phyloP scores from a whole-genome alignment of 106 monocot species.

The Platanthera guangdongensis region DNA sequence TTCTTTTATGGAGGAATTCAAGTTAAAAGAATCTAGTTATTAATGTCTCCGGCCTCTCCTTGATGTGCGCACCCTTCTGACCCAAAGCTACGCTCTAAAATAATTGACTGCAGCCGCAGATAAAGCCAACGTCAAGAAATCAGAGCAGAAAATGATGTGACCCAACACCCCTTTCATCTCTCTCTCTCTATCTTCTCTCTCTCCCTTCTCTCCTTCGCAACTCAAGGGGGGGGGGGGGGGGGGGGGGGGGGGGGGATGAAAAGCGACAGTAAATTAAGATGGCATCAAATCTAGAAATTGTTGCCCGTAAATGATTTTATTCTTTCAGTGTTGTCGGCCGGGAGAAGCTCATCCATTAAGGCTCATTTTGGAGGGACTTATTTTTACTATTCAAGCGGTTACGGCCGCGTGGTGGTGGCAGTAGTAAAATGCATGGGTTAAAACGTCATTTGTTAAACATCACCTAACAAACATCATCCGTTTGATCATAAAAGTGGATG shows the following conservation, averaged over 20 bases:
- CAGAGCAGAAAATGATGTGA: conserved; percentile 4
- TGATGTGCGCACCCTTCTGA: neutral
- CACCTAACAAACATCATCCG: no score
- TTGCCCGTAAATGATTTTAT: neutral
- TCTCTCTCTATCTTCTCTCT: neutral
- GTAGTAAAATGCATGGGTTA: no score
- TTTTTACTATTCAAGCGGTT: no score
- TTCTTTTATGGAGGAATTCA: neutral
- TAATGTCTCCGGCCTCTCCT: neutral
- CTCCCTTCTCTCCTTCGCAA: neutral
- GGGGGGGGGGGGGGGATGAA: neutral
- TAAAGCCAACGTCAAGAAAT: neutral
- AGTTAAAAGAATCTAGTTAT: neutral
- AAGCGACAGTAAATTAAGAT: neutral
- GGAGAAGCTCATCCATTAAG: neutral
- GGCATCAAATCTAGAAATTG: neutral
- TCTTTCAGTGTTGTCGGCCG: neutral
- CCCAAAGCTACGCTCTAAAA: neutral
- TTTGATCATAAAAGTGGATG: no score
- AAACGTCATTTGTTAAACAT: no score
- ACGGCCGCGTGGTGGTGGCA: no score
- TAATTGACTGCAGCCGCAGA: neutral
- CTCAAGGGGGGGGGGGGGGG: neutral
- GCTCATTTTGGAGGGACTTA: no score
- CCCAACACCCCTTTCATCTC: neutral